phyloP scores from a whole-genome alignment of 2,329 filamentous ascomycete genomes.

The Pseudonectria foliicola region DNA sequence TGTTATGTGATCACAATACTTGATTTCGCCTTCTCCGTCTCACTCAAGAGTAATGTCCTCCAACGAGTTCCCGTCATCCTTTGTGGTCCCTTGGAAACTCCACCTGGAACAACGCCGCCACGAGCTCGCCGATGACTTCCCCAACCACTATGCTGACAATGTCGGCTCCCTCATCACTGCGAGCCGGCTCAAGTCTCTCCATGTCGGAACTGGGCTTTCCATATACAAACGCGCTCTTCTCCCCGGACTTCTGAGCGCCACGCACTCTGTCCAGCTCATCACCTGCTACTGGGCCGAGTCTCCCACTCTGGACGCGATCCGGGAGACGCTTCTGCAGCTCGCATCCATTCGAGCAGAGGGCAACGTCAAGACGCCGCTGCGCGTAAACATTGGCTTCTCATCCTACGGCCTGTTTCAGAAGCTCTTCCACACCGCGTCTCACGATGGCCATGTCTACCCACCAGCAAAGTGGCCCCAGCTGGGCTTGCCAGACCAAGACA shows the following conservation, averaged over 20 bases:
- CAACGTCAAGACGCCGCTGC: conserved; percentile 32
- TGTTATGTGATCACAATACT: no score
- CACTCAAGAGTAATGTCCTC: conserved; percentile 4
- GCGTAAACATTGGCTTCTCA: conserved; percentile 70
- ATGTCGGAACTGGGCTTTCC: conserved; percentile 50
- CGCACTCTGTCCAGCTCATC: conserved; percentile 63
- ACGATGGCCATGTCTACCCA: conserved; percentile 54
- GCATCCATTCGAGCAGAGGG: conserved; percentile 35
- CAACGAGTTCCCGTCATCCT: conserved; percentile 28
- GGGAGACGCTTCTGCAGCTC: conserved; percentile 50
- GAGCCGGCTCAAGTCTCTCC: conserved; percentile 41
- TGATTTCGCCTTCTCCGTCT: no score
- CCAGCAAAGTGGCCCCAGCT: conserved; percentile 54
- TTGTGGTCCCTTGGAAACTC: conserved; percentile 32
- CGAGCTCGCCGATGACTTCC: conserved; percentile 36
- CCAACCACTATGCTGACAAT: conserved; percentile 38
- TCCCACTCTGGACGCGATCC: conserved; percentile 49
- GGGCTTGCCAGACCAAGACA: conserved; percentile 51
- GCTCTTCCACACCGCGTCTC: conserved; percentile 61
- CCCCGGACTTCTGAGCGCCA: conserved; percentile 53
- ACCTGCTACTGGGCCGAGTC: conserved; percentile 79
- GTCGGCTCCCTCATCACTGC: conserved; percentile 41
- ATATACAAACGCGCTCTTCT: conserved; percentile 50
- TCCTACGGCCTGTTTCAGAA: conserved; percentile 68
- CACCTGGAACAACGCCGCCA: conserved; percentile 25